Conservation (phyloP, 352 stramenopile genomes). For the Globisporangium abappressorium region DNA sequence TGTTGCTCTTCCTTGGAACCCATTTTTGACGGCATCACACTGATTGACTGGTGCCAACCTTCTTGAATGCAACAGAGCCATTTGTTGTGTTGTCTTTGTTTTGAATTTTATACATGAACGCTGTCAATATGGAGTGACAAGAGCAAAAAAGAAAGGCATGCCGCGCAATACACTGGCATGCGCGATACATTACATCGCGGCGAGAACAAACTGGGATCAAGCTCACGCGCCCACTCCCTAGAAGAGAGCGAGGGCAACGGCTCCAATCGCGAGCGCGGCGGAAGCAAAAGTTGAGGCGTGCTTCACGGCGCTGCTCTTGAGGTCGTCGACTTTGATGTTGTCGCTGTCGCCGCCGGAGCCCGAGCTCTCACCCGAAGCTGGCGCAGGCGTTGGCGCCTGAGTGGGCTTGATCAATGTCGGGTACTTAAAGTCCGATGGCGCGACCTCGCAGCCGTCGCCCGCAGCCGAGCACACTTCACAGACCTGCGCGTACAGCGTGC, state of each 20-base stretch:
- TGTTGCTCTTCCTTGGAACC: too few relatives aligned
- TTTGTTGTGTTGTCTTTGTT: too few relatives aligned
- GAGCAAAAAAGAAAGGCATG: too few relatives aligned
- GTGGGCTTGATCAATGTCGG: constrained; percentile 27
- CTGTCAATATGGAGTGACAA: too few relatives aligned
- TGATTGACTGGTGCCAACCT: too few relatives aligned
- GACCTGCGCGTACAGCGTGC: constrained; percentile 58
- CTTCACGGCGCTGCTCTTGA: not conserved
- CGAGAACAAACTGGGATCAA: too few relatives aligned
- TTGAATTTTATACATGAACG: too few relatives aligned
- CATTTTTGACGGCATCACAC: too few relatives aligned
- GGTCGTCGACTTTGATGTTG: constrained; percentile 2
- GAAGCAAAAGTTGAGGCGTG: constrained; percentile 16
- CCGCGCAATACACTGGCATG: too few relatives aligned
- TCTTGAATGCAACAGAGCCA: too few relatives aligned
- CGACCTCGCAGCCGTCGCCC: constrained; percentile 29
- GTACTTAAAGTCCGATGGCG: constrained; percentile 43
- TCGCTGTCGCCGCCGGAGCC: constrained; percentile 14
- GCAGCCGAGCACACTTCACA: constrained; percentile 47
- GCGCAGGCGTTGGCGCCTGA: constrained; percentile 9
- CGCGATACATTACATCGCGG: too few relatives aligned
- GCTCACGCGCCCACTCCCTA: constrained; percentile 17
- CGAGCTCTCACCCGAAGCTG: constrained; percentile 11
- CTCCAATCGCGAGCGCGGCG: constrained; percentile 22
- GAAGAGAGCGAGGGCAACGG: constrained; percentile 23